Percentiles rank a stretch among this genome's conserved stretches.
phyloP scores from a whole-genome alignment of 2,329 filamentous ascomycete genomes.

The Aspergillus sp. region DNA sequence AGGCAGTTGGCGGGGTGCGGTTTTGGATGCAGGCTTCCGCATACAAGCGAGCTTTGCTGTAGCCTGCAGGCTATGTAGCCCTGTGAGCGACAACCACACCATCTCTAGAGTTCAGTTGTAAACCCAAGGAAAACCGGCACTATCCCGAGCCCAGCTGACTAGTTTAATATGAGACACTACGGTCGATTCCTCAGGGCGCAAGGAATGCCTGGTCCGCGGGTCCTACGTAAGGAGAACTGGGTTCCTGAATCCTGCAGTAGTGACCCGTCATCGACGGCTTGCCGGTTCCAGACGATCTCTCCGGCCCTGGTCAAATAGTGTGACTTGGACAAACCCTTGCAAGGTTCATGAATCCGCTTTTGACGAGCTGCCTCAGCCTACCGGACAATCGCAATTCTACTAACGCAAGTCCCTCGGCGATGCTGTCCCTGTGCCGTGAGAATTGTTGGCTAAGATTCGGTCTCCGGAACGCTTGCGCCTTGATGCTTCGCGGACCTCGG shows the following conservation, averaged over 20 bases:
- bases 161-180: too few relatives aligned
- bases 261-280: conserved; percentile 4
- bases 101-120: too few relatives aligned
- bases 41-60: conserved; percentile 1
- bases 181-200: too few relatives aligned
- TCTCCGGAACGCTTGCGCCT: not conserved
- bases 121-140: too few relatives aligned
- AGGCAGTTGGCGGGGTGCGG: conserved; percentile 14
- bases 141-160: too few relatives aligned
- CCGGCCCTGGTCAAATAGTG: not conserved
- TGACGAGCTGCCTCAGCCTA: not conserved
- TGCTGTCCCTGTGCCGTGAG: not conserved
- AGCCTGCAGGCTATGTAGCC: not conserved
- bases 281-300: conserved; percentile 5
- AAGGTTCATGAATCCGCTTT: not conserved
- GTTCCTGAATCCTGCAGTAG: not conserved
- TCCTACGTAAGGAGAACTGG: not conserved
- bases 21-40: not conserved
- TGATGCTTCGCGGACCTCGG: conserved; percentile 3
- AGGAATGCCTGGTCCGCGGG: not conserved
- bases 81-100: not conserved
- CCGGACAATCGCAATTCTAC: conserved; percentile 3
- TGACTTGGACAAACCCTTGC: not conserved
- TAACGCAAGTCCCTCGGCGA: not conserved
- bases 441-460: not conserved